Percentiles rank a stretch among this genome's conserved stretches.
phyloP scores from a whole-genome alignment of 768 basidiomycete genomes.

The Suillus occidentalis region DNA sequence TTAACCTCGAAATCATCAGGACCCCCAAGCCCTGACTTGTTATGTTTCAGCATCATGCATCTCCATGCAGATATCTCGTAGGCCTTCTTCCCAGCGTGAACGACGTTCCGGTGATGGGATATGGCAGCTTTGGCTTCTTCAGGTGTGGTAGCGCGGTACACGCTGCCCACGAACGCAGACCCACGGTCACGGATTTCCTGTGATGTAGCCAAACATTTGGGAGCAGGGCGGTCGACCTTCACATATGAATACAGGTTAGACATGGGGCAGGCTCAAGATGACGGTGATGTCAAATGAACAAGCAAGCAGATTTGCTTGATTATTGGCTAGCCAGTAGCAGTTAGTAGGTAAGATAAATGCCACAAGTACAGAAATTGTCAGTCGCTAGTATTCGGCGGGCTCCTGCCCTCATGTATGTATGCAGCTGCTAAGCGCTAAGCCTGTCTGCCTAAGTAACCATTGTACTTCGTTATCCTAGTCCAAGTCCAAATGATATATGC shows the following conservation, averaged over 20 bases:
- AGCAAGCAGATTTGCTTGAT: neutral
- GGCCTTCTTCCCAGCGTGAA: slow-evolving; percentile 58
- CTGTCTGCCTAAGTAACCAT: slow-evolving; percentile 7
- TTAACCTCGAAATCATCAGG: slow-evolving; percentile 74
- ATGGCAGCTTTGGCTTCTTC: slow-evolving; percentile 51
- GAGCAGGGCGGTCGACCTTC: slow-evolving; percentile 37
- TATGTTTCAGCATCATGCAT: slow-evolving; percentile 68
- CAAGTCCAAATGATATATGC: slow-evolving; percentile 14
- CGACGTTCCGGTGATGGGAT: slow-evolving; percentile 53
- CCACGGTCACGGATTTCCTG: slow-evolving; percentile 76
- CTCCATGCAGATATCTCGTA: slow-evolving; percentile 82
- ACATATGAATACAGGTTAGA: slow-evolving; percentile 57
- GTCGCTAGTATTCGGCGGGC: slow-evolving; percentile 11
- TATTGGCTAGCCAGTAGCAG: neutral
- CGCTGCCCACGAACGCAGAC: slow-evolving; percentile 67
- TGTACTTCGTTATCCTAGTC: neutral
- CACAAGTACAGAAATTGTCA: slow-evolving; percentile 7
- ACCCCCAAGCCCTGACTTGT: slow-evolving; percentile 63
- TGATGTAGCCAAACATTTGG: slow-evolving; percentile 54
- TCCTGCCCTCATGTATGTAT: slow-evolving; percentile 7
- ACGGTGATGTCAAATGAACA: slow-evolving; percentile 1
- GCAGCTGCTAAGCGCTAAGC: no score
- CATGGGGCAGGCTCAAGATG: slow-evolving; percentile 12
- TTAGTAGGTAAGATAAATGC: slow-evolving; percentile 6
- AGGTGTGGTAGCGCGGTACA: slow-evolving; percentile 55